Conservation (phyloP, 2,329 filamentous ascomycete genomes). For the Aspergillus fumigatus region DNA sequence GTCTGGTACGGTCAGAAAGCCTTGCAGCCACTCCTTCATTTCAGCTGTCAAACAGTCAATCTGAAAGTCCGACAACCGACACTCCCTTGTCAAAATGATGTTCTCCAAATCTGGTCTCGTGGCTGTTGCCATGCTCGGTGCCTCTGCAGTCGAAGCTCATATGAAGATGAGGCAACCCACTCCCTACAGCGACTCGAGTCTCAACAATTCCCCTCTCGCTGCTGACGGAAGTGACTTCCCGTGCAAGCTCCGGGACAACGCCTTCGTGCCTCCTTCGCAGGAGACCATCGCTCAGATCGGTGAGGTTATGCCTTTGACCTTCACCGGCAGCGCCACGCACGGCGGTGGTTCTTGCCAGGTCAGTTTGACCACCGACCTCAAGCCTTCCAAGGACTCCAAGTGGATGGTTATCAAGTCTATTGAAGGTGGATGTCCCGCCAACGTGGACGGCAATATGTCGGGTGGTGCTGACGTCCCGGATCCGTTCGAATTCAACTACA, state of each 20-base stretch:
- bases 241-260: slow-evolving; percentile 63
- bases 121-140: slow-evolving; percentile 47
- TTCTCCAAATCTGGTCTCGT: slow-evolving; percentile 25
- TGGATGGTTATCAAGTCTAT: slow-evolving; percentile 92
- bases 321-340: slow-evolving; percentile 71
- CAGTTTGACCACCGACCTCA: slow-evolving; percentile 72
- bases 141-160: slow-evolving; percentile 63
- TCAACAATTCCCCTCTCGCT: slow-evolving; percentile 62
- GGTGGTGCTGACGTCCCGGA: slow-evolving; percentile 42
- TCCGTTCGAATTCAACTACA: slow-evolving; percentile 62
- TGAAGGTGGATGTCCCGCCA: slow-evolving; percentile 76
- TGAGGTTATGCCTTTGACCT: slow-evolving; percentile 55
- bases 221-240: slow-evolving; percentile 66
- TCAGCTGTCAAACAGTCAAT: slow-evolving; percentile 15
- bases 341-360: slow-evolving; percentile 92
- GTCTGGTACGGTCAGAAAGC: slow-evolving; percentile 32
- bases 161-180: slow-evolving; percentile 66
- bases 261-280: slow-evolving; percentile 38
- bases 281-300: slow-evolving; percentile 63
- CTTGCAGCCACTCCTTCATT: slow-evolving; percentile 13
- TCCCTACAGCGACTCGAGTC: slow-evolving; percentile 52
- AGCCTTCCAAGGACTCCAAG: slow-evolving; percentile 59
- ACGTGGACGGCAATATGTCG: slow-evolving; percentile 54
- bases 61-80: slow-evolving; percentile 9
- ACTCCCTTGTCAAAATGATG: slow-evolving; percentile 21